These are phyloP conservation scores for Sonneratia caseolaris DNA, from an alignment of 345 rosid genomes.

Conservation along the genomic window DNA sequence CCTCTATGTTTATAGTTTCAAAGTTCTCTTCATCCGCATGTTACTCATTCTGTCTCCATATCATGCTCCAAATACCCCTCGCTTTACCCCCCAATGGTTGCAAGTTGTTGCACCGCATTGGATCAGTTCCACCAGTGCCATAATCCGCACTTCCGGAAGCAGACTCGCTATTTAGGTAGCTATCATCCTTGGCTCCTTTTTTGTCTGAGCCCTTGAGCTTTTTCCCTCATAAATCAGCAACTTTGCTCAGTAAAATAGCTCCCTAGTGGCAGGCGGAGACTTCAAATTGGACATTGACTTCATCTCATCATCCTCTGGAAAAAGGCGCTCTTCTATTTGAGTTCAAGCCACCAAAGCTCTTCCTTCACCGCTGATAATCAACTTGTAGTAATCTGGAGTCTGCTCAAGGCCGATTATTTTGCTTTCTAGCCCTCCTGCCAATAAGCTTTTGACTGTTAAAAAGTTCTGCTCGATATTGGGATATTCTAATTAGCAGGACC, in stretches of 20 bases:
- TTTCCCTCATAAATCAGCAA: conserved; percentile 42
- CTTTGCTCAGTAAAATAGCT: conserved; percentile 50
- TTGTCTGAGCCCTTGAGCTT: conserved; percentile 43
- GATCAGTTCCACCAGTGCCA: conserved; percentile 28
- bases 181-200: conserved; percentile 31
- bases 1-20: background rate
- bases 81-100: conserved; percentile 33
- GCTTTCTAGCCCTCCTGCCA: too few relatives aligned
- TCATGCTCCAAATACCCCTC: conserved; percentile 67
- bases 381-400: conserved; percentile 61
- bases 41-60: conserved; percentile 38
- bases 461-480: too few relatives aligned
- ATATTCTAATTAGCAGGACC: too few relatives aligned
- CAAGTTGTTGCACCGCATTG: conserved; percentile 35
- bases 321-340: conserved; percentile 40
- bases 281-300: conserved; percentile 47
- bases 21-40: conserved; percentile 1
- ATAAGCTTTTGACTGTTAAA: too few relatives aligned
- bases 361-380: conserved; percentile 37
- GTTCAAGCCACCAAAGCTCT: conserved; percentile 56
- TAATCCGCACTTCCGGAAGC: conserved; percentile 41
- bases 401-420: conserved; percentile 12
- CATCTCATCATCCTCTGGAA: conserved; percentile 51
- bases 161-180: conserved; percentile 21
- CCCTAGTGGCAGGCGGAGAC: conserved; percentile 59